phyloP scores from a whole-genome alignment of 1,284 basidiomycete species.

The Ceratobasidium sp. region DNA sequence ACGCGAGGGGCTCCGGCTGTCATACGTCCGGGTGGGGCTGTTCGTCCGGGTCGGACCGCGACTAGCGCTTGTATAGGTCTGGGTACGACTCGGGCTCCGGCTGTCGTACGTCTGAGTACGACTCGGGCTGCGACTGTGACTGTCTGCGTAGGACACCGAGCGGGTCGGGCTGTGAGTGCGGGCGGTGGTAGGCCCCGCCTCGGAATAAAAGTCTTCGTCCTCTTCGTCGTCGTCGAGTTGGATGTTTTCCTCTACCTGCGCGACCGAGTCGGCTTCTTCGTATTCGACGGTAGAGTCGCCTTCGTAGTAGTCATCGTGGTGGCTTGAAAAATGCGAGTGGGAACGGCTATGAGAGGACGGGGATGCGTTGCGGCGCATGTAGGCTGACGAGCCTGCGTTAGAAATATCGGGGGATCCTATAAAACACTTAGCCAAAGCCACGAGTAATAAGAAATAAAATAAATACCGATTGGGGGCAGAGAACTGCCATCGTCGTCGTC shows the following conservation, averaged over 20 bases:
- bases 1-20: background rate
- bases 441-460: too few species aligned
- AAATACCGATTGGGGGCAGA: slow-evolving; percentile 19
- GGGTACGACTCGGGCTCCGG: slow-evolving; percentile 8
- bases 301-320: slow-evolving; percentile 33
- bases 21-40: slow-evolving; percentile 11
- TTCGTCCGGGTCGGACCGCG: slow-evolving; percentile 20
- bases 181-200: slow-evolving; percentile 24
- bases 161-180: slow-evolving; percentile 20
- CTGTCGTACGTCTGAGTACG: slow-evolving; percentile 17
- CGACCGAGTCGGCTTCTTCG: slow-evolving; percentile 39
- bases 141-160: slow-evolving; percentile 13
- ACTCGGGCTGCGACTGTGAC: slow-evolving; percentile 11
- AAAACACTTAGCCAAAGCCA: background rate
- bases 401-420: slow-evolving; percentile 26
- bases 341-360: slow-evolving; percentile 18
- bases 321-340: slow-evolving; percentile 21
- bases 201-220: slow-evolving; percentile 38
- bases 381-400: slow-evolving; percentile 14
- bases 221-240: slow-evolving; percentile 42
- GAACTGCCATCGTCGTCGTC: slow-evolving; percentile 35
- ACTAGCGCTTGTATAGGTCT: slow-evolving; percentile 9
- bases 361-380: slow-evolving; percentile 12
- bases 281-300: slow-evolving; percentile 38
- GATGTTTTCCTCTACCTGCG: slow-evolving; percentile 33